Conservation (phyloP, 257 asterid genomes). For the Coffea eugenioides region DNA sequence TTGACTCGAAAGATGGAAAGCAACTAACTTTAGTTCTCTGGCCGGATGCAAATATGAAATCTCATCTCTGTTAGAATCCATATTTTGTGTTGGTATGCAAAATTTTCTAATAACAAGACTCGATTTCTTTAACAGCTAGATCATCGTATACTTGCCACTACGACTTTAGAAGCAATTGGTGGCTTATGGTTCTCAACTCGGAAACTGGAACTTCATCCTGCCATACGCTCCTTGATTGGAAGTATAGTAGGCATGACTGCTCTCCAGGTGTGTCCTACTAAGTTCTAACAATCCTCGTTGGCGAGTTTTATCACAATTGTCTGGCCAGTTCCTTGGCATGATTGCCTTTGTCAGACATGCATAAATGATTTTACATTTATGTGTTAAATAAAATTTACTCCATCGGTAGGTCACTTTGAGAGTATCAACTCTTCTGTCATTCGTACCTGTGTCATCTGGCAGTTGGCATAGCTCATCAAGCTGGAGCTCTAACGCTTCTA, state of each 20-base stretch:
- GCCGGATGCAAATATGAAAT: not conserved
- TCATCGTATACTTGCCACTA: too few relatives aligned
- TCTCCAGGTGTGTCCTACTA: conserved; percentile 56
- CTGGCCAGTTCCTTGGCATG: too few relatives aligned
- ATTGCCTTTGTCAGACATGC: too few relatives aligned
- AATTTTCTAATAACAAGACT: too few relatives aligned
- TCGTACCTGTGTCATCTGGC: conserved; percentile 66
- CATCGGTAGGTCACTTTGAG: conserved; percentile 71
- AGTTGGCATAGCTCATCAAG: conserved; percentile 86
- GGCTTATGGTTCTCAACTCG: conserved; percentile 76
- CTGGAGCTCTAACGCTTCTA: conserved; percentile 91
- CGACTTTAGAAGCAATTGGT: conserved; percentile 48
- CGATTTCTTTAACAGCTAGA: too few relatives aligned
- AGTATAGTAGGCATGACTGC: conserved; percentile 85
- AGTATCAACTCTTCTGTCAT: conserved; percentile 68
- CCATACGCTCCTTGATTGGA: conserved; percentile 60
- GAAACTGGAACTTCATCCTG: conserved; percentile 83
- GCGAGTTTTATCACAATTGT: too few relatives aligned
- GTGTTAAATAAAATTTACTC: not conserved
- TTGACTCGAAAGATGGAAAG: not conserved
- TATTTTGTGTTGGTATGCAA: not conserved
- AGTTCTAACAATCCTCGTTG: too few relatives aligned
- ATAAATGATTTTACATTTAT: not conserved
- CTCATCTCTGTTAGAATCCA: not conserved
- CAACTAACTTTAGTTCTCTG: not conserved